These are phyloP conservation scores for Yamagishiella unicocca DNA, from an alignment of 139 green algal genomes.

Conservation along the genomic window DNA sequence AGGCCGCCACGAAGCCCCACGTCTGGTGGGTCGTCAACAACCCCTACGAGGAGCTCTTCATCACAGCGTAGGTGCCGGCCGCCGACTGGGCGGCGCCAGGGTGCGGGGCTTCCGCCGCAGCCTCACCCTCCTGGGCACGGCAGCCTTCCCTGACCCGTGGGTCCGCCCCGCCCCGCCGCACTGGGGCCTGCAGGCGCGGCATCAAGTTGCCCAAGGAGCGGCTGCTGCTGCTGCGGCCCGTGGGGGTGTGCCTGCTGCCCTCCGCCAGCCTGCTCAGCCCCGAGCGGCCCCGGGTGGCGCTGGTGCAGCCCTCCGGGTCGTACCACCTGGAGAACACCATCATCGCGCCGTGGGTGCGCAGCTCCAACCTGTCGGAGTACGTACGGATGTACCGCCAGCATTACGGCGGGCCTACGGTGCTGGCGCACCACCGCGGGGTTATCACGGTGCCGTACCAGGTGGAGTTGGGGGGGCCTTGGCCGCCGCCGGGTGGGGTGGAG, in stretches of 20 bases:
- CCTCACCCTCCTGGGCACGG: no score
- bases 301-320: conserved; percentile 16
- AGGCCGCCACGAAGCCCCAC: background rate
- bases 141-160: no score
- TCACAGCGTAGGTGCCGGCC: background rate
- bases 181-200: conserved; percentile 21
- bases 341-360: conserved; percentile 22
- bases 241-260: conserved; percentile 34
- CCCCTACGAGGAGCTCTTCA: conserved; percentile 34
- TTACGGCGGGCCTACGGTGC: conserved; percentile 40
- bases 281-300: conserved; percentile 17
- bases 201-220: conserved; percentile 7
- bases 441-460: conserved; percentile 43
- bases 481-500: background rate
- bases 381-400: conserved; percentile 38
- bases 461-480: background rate
- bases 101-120: no score
- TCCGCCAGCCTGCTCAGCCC: background rate
- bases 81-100: no score
- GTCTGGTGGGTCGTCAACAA: conserved; percentile 44
- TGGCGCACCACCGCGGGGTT: conserved; percentile 27
- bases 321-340: conserved; percentile 32
- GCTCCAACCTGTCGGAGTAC: background rate
- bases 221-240: conserved; percentile 28
- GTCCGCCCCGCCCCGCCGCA: no score